phyloP scores from a whole-genome alignment of 2,329 filamentous ascomycete species.

The Westerdykella aurantiaca region DNA sequence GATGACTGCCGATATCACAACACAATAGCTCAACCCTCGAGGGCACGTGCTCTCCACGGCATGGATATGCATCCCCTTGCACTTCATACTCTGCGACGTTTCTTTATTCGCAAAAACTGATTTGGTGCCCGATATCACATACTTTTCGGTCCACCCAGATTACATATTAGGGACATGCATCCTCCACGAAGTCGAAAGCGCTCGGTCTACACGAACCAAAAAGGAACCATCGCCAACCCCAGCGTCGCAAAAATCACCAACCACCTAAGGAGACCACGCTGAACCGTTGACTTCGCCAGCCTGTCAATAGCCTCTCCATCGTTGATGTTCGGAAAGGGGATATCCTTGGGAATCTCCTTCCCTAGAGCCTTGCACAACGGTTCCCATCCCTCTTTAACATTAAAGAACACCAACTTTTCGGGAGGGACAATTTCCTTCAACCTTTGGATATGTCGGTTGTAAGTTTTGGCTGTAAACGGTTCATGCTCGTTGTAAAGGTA shows the following conservation, averaged over 20 bases:
- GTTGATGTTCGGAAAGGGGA: slow-evolving; percentile 19
- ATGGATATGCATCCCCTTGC: no score
- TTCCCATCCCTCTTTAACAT: slow-evolving; percentile 19
- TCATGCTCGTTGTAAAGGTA: slow-evolving; percentile 7
- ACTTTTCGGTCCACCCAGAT: no score
- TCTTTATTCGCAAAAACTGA: no score
- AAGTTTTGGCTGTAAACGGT: slow-evolving; percentile 3
- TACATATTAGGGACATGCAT: no score
- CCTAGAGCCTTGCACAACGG: slow-evolving; percentile 16
- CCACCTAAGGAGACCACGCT: slow-evolving; percentile 31
- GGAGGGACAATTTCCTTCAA: slow-evolving; percentile 14
- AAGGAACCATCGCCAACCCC: slow-evolving; percentile 3
- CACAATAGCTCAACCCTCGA: no score
- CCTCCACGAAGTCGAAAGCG: no score
- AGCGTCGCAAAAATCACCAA: slow-evolving; percentile 5
- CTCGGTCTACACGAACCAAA: not conserved
- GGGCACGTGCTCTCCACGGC: no score
- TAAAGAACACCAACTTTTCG: slow-evolving; percentile 12
- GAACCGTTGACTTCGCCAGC: slow-evolving; percentile 12
- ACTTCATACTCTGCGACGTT: no score
- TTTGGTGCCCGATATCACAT: no score
- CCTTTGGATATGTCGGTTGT: slow-evolving; percentile 10
- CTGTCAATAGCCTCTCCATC: slow-evolving; percentile 18
- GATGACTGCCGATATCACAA: no score
- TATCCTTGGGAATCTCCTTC: slow-evolving; percentile 5